phyloP scores from a whole-genome alignment of 75 land plant genomes.

The Adiantum capillusveneris region DNA sequence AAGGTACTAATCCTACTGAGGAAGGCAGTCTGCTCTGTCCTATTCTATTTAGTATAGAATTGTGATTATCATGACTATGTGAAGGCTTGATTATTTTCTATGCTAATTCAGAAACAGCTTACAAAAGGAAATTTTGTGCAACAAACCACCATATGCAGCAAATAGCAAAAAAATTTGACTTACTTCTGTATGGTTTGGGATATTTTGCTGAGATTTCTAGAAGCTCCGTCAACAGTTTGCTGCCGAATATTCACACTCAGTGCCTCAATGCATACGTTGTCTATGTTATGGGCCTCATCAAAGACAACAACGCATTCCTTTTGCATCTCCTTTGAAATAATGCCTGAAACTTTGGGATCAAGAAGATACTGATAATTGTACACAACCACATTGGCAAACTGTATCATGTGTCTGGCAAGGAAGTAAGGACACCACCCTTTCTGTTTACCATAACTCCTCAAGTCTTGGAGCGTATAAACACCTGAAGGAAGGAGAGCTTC shows the following conservation, averaged over 20 bases:
- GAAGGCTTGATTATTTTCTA: too few species aligned
- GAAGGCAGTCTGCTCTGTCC: too few species aligned
- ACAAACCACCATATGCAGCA: neutral
- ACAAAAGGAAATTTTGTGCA: too few species aligned
- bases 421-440: constrained; percentile 96
- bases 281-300: constrained; percentile 99
- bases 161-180: neutral
- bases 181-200: constrained; percentile 80
- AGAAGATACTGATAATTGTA: constrained; percentile 97
- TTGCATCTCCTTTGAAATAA: constrained; percentile 95
- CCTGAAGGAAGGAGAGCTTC: constrained; percentile 75
- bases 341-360: constrained; percentile 96
- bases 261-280: constrained; percentile 98
- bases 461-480: constrained; percentile 84
- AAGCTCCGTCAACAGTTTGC: constrained; percentile 89
- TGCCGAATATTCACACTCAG: constrained; percentile 89
- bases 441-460: constrained; percentile 61
- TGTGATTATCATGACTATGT: too few species aligned
- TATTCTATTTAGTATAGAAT: too few species aligned
- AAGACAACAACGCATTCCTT: constrained; percentile 95
- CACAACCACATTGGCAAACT: constrained; percentile 87
- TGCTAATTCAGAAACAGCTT: too few species aligned
- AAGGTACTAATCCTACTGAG: too few species aligned
- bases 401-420: constrained; percentile 86
- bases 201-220: constrained; percentile 72